These are phyloP conservation scores for Coemansia sp. DNA, from an alignment of 192 early-diverging fungal genomes.

Conservation along the genomic window DNA sequence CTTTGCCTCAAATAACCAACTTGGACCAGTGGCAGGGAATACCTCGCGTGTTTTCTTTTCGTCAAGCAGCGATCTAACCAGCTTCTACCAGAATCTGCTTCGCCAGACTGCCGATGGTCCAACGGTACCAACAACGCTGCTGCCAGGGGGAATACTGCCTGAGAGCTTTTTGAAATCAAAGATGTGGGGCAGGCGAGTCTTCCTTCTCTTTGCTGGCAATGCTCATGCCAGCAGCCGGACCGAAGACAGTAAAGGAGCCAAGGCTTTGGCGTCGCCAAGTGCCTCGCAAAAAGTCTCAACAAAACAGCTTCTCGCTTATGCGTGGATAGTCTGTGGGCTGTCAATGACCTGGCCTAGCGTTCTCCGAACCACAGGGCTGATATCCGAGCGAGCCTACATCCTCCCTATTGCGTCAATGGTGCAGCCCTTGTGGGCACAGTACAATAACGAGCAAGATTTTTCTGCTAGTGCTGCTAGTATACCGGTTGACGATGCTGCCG, in stretches of 20 bases:
- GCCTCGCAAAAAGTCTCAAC: constrained; percentile 17
- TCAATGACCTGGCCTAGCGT: constrained; percentile 54
- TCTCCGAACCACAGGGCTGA: constrained; percentile 45
- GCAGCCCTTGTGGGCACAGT: constrained; percentile 41
- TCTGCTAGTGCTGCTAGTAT: constrained; percentile 14
- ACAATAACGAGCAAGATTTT: constrained; percentile 18
- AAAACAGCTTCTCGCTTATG: constrained; percentile 32
- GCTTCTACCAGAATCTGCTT: constrained; percentile 43
- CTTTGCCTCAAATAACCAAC: constrained; percentile 1
- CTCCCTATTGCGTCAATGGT: constrained; percentile 43
- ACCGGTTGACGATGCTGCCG: background rate
- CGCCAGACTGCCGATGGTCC: constrained; percentile 16
- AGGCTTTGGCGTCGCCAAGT: background rate
- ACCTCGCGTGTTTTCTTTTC: constrained; percentile 46
- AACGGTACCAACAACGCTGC: constrained; percentile 10
- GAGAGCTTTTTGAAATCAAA: constrained; percentile 32
- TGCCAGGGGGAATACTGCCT: constrained; percentile 30
- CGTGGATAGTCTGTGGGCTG: constrained; percentile 44
- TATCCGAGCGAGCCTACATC: constrained; percentile 50
- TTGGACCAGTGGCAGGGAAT: constrained; percentile 20
- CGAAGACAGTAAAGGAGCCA: background rate
- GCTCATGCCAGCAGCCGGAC: background rate
- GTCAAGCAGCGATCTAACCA: constrained; percentile 45
- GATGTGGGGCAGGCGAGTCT: constrained; percentile 37
- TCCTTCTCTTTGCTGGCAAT: constrained; percentile 20